Base-by-base conservation (phyloP, 2,329 filamentous ascomycete genomes). In the Cadophora sp. region DNA sequence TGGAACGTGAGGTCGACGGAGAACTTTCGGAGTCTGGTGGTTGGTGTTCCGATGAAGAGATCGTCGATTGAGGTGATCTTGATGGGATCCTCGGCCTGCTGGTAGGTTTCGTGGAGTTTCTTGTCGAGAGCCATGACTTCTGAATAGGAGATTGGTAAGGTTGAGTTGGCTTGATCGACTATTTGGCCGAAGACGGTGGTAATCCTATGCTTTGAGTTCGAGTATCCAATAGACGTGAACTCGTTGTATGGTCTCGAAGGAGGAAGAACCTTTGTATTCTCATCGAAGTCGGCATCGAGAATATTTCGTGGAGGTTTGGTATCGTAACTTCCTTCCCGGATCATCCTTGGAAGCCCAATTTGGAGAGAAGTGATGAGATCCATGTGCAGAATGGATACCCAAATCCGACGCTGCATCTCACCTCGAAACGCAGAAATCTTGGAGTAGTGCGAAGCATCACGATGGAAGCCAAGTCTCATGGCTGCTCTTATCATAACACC, bases 361-460 rank as follows among this genome's bases (percentile, higher is more conserved):
- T 91, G 88, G 73, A 89, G 90, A 1, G 87, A 86, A 41, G 89
- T 87, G 4, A 91, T 76, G 7, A 88, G 77, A 74, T 92, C 90
- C 48, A 90, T 81, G 73, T 89, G 85, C 20, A 81, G 77, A 14
- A 82, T 81, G 67, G 84, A 78, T 66, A 82, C 82, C 85, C 85
- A 87, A 70, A 83, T 76, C 65, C 89, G 81, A 41, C 88, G 82
- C 68, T 88, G 82, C 87, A 91, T 94, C 77, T 87, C 85, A 6
- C 83, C 83, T 59, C 85, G 80, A 64, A 84, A 87, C 0, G 82
- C 77, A 1, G 83, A 80, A 39, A 87, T 81, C 51, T 80, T 81
- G 2, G 83, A 80, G 22, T 64, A 74, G 71, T 83, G 81, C 70
- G 78, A 81, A 1, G 85, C 82, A 70, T 88, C 86, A 20, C 86